Conservation (phyloP, 208 protist genomes). For the Trypanosoma melophagium region DNA sequence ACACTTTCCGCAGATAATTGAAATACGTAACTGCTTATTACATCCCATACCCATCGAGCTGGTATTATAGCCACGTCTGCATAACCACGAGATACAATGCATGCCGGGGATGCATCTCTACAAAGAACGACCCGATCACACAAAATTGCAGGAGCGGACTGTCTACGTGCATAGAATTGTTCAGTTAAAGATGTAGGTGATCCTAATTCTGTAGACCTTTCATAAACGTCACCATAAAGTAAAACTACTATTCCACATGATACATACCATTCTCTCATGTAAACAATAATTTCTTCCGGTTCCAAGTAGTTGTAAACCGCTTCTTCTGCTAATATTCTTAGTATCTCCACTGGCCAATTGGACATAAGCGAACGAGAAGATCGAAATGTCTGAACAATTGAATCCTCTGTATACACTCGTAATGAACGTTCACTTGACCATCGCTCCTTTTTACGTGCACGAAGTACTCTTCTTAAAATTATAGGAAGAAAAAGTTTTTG, state of each 20-base stretch:
- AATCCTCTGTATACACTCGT: slow-evolving; percentile 57
- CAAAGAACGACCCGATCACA: slow-evolving; percentile 76
- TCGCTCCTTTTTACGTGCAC: slow-evolving; percentile 33
- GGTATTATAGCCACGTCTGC: slow-evolving; percentile 78
- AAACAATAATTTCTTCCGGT: slow-evolving; percentile 67
- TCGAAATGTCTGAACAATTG: slow-evolving; percentile 61
- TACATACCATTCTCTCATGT: slow-evolving; percentile 74
- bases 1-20: slow-evolving; percentile 38
- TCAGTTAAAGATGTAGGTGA: slow-evolving; percentile 1
- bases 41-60: slow-evolving; percentile 81
- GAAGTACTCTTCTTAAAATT: slow-evolving; percentile 43
- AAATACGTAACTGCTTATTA: slow-evolving; percentile 50
- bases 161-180: slow-evolving; percentile 15
- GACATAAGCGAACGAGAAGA: slow-evolving; percentile 55
- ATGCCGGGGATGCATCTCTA: slow-evolving; percentile 63
- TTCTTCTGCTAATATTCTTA: slow-evolving; percentile 51
- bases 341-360: slow-evolving; percentile 60
- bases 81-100: slow-evolving; percentile 42
- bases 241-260: slow-evolving; percentile 79
- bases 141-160: slow-evolving; percentile 55
- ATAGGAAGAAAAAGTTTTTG: slow-evolving; percentile 57
- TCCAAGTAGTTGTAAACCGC: slow-evolving; percentile 54
- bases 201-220: slow-evolving; percentile 15
- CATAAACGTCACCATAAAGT: slow-evolving; percentile 71
- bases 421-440: slow-evolving; percentile 48